A percentile compares a stretch with the other conserved stretches of the same genome.
phyloP scores from a whole-genome alignment of 257 asterid genomes.

The Henckelia pumila region DNA sequence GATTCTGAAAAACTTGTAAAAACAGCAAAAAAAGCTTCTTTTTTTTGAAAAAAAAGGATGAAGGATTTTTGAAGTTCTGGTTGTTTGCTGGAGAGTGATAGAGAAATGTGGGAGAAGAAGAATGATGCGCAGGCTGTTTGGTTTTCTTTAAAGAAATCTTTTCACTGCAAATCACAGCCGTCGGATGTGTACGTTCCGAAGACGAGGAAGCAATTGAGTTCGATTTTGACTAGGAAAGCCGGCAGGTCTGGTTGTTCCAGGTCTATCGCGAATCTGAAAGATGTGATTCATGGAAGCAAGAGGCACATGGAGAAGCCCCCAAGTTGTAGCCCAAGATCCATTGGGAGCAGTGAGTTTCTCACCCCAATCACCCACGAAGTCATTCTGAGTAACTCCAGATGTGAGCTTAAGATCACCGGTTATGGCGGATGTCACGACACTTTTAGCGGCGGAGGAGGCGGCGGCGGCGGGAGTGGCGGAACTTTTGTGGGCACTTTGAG shows the following conservation, averaged over 20 bases:
- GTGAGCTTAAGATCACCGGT: slow-evolving; percentile 61
- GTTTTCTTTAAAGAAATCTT: slow-evolving; percentile 55
- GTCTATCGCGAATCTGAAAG: slow-evolving; percentile 39
- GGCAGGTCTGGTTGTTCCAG: slow-evolving; percentile 42
- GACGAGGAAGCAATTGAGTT: slow-evolving; percentile 36
- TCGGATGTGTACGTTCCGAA: slow-evolving; percentile 60
- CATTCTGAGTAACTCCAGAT: slow-evolving; percentile 43
- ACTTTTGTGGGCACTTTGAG: slow-evolving; percentile 54
- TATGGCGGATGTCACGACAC: slow-evolving; percentile 45
- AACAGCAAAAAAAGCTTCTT: no score
- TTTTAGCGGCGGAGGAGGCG: slow-evolving; percentile 5
- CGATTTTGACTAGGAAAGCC: slow-evolving; percentile 35
- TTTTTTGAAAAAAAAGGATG: background rate
- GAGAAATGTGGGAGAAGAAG: slow-evolving; percentile 45
- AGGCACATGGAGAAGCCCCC: slow-evolving; percentile 29
- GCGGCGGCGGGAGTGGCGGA: slow-evolving; percentile 23
- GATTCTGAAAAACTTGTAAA: background rate
- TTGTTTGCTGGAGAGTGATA: background rate
- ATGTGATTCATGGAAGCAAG: slow-evolving; percentile 38
- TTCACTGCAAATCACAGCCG: slow-evolving; percentile 63
- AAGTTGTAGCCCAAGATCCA: slow-evolving; percentile 40
- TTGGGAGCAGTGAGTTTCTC: slow-evolving; percentile 52
- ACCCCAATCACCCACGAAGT: slow-evolving; percentile 66
- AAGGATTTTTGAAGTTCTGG: slow-evolving; percentile 16
- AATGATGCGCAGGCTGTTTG: slow-evolving; percentile 45